Evolutionary conservation across 352 stramenopile species (phyloP).

Genomic region (Pythium aristosporum): DNA sequence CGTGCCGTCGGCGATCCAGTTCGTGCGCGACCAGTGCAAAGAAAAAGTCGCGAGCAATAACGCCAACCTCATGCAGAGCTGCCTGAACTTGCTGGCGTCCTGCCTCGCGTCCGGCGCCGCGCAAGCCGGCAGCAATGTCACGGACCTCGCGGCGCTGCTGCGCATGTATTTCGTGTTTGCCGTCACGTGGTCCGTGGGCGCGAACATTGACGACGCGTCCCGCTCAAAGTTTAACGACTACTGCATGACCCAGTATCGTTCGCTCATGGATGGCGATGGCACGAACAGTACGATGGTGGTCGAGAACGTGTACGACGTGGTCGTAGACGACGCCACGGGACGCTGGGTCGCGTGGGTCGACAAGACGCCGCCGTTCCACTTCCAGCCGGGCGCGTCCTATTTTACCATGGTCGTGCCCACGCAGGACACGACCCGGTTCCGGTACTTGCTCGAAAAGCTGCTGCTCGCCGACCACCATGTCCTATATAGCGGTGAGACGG

Average conservation of each 20-base stretch:
- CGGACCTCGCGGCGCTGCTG: constrained; percentile 56
- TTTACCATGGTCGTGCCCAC: constrained; percentile 95
- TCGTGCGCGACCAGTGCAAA: constrained; percentile 87
- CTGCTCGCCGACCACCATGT: constrained; percentile 82
- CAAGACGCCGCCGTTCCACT: constrained; percentile 89
- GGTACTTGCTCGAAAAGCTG: constrained; percentile 90
- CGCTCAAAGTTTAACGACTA: constrained; percentile 87
- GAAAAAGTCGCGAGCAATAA: constrained; percentile 90
- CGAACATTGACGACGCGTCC: constrained; percentile 85
- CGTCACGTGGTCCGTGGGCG: constrained; percentile 83
- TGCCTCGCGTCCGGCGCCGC: constrained; percentile 50
- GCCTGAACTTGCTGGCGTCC: constrained; percentile 85
- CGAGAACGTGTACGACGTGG: constrained; percentile 84
- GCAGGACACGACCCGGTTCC: constrained; percentile 93
- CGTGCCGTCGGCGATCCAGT: constrained; percentile 78
- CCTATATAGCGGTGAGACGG: constrained; percentile 90
- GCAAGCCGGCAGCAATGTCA: constrained; percentile 42
- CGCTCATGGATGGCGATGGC: constrained; percentile 54
- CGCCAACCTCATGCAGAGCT: constrained; percentile 85
- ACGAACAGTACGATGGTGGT: constrained; percentile 39
- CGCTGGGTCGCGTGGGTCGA: constrained; percentile 86
- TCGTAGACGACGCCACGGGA: constrained; percentile 71
- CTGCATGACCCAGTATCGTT: constrained; percentile 66
- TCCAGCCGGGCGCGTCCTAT: constrained; percentile 84
- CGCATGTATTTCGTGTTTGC: constrained; percentile 89